Evolutionary conservation across 129 eudicot species (phyloP).

Genomic region (Saposhnikovia divaricata): DNA sequence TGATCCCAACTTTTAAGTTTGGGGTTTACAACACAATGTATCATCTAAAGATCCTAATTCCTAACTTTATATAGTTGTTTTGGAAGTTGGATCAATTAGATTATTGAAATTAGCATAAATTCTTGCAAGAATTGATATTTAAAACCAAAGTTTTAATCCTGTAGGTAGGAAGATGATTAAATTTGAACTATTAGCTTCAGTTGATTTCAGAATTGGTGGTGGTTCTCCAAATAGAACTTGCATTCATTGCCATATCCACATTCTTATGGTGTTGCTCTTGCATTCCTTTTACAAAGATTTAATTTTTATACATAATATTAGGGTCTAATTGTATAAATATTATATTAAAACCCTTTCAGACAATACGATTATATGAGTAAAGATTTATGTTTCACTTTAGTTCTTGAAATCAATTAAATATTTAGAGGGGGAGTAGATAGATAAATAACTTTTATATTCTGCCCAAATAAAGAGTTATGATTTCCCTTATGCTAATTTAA

Average conservation of each 20-base stretch:
- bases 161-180: neutral
- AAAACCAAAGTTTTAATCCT: neutral
- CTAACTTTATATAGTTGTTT: neutral
- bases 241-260: neutral
- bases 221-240: neutral
- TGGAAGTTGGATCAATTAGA: neutral
- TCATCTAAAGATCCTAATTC: neutral
- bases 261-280: neutral
- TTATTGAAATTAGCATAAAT: neutral
- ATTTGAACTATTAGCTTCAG: neutral
- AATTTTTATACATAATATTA: no score
- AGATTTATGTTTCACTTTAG: no score
- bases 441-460: no score
- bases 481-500: no score
- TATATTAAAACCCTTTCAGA: neutral
- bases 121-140: neutral
- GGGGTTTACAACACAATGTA: neutral
- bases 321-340: no score
- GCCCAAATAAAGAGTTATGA: no score
- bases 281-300: neutral
- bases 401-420: no score
- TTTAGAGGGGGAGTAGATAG: no score
- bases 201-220: neutral
- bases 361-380: neutral
- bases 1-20: neutral